These are phyloP conservation scores for Mycena galericulata DNA, from an alignment of 768 basidiomycete genomes.

Conservation along the genomic window DNA sequence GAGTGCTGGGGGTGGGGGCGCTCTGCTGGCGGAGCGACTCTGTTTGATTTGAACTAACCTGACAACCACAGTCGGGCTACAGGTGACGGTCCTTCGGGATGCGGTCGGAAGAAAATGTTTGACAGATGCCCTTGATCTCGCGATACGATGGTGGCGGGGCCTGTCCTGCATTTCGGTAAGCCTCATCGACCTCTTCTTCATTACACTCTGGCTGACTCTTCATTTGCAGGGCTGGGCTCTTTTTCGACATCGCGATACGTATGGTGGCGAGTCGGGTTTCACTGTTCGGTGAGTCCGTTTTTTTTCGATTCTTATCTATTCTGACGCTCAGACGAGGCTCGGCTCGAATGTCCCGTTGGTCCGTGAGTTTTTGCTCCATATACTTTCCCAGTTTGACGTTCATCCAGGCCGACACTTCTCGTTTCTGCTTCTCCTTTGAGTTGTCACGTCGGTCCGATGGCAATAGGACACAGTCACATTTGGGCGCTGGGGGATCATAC, in stretches of 20 bases:
- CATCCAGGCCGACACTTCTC: neutral
- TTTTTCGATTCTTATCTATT: too few relatives aligned
- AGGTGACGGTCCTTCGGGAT: slow-evolving; percentile 3
- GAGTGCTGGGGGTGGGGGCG: too few relatives aligned
- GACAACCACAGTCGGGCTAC: neutral
- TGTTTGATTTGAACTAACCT: too few relatives aligned
- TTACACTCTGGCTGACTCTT: neutral
- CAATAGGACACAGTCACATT: neutral
- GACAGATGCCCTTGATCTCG: too few relatives aligned
- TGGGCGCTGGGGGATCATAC: too few relatives aligned
- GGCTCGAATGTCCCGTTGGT: neutral
- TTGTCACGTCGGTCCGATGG: neutral
- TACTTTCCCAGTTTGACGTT: neutral
- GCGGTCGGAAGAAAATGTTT: too few relatives aligned
- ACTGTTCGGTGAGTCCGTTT: too few relatives aligned
- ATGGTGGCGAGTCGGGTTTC: too few relatives aligned
- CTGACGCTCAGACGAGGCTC: neutral
- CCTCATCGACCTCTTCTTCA: neutral
- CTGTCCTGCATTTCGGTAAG: neutral
- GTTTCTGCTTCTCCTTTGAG: neutral
- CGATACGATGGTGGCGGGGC: too few relatives aligned
- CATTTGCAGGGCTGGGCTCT: neutral
- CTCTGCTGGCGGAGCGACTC: too few relatives aligned
- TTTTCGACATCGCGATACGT: too few relatives aligned
- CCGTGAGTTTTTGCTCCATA: neutral